Evolutionary conservation across 352 stramenopile species (phyloP).

Genomic region (Phytophthora chlamydospora): DNA sequence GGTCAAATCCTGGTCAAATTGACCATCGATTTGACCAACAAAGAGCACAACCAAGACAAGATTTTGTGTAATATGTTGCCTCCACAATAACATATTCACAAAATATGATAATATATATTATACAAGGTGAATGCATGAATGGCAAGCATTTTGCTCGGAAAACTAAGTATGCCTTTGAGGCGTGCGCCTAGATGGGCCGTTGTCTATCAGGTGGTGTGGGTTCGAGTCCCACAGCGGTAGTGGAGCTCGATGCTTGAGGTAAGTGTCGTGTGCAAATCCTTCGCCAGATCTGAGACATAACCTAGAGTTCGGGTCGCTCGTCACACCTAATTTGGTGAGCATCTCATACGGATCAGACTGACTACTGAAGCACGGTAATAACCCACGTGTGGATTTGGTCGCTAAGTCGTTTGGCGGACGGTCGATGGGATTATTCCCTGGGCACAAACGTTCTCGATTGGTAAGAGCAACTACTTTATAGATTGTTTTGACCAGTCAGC

Average conservation of each 20-base stretch:
- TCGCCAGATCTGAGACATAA: constrained; percentile 34
- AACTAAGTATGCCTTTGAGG: not conserved
- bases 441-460: constrained; percentile 20
- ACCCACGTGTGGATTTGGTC: not conserved
- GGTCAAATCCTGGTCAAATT: too few species aligned
- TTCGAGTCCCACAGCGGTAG: constrained; percentile 12
- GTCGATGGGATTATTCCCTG: constrained; percentile 8
- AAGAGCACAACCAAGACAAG: too few species aligned
- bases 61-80: too few species aligned
- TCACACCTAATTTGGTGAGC: constrained; percentile 7
- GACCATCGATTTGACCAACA: too few species aligned
- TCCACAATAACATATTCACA: too few species aligned
- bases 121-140: too few species aligned
- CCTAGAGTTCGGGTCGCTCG: constrained; percentile 22
- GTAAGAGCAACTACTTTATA: constrained; percentile 9
- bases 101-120: too few species aligned
- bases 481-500: not conserved
- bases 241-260: constrained; percentile 27
- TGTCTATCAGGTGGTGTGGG: constrained; percentile 8
- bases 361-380: not conserved
- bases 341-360: constrained; percentile 10
- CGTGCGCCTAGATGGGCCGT: constrained; percentile 1
- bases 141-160: too few species aligned
- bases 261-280: constrained; percentile 41
- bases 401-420: not conserved